These are phyloP conservation scores for Paramecium tetraurelia DNA, from an alignment of 73 alveolate genomes.

Conservation along the genomic window DNA sequence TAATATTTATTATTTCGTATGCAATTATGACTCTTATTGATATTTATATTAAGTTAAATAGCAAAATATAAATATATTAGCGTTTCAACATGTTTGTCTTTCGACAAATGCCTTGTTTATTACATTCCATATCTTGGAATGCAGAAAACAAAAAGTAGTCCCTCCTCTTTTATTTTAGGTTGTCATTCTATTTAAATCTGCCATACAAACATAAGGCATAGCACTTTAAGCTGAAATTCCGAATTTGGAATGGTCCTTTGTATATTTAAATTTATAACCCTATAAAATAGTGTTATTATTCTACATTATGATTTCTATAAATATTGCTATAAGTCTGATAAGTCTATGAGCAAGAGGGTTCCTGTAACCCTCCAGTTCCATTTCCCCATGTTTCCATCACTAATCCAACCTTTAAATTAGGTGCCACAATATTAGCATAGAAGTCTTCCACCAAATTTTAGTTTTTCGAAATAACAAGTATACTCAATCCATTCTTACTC, in stretches of 20 bases:
- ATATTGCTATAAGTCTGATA: background rate
- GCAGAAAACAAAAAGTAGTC: constrained; percentile 45
- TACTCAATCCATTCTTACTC: background rate
- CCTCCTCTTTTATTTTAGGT: constrained; percentile 64
- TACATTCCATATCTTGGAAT: background rate
- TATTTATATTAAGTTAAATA: background rate
- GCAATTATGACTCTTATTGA: background rate
- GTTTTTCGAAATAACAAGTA: constrained; percentile 30
- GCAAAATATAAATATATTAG: background rate
- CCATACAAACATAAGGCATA: constrained; percentile 47
- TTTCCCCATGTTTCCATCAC: constrained; percentile 62
- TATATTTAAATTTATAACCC: constrained; percentile 53
- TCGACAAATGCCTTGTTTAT: background rate
- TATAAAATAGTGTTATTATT: background rate
- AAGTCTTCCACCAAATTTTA: constrained; percentile 18
- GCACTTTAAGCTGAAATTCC: constrained; percentile 8
- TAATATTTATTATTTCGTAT: background rate
- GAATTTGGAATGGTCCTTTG: constrained; percentile 60
- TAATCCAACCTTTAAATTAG: background rate
- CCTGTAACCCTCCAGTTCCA: constrained; percentile 35
- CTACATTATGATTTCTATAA: constrained; percentile 36
- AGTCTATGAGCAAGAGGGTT: background rate
- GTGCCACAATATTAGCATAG: constrained; percentile 43
- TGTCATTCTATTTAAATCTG: constrained; percentile 50
- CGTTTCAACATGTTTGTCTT: constrained; percentile 26